Percentiles rank a stretch among this genome's conserved stretches.
phyloP scores from a whole-genome alignment of 331 rosid genomes.

The Malus hybrid region DNA sequence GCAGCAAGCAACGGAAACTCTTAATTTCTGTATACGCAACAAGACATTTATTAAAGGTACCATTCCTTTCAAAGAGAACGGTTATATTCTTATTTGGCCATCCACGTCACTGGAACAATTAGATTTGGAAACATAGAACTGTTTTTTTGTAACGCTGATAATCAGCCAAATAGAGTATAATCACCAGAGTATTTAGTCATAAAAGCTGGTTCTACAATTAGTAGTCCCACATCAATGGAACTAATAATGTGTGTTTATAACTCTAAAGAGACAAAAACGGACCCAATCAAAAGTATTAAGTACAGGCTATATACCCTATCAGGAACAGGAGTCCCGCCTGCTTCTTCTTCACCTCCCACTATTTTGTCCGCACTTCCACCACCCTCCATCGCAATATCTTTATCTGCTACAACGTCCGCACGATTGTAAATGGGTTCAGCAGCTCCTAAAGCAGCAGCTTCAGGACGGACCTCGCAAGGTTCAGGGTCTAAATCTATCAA shows the following conservation, averaged over 20 bases:
- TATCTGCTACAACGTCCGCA: constrained; percentile 58
- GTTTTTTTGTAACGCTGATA: neutral
- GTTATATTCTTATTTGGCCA: constrained; percentile 1
- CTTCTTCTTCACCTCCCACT: constrained; percentile 70
- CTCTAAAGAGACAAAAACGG: constrained; percentile 13
- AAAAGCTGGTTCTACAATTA: neutral
- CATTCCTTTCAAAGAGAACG: constrained; percentile 1
- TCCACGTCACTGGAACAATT: neutral
- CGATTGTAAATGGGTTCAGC: constrained; percentile 51
- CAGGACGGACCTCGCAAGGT: constrained; percentile 63
- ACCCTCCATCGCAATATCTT: constrained; percentile 77
- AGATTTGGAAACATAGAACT: neutral
- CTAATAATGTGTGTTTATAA: neutral
- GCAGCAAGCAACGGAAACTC: constrained; percentile 14
- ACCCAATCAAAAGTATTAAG: constrained; percentile 13
- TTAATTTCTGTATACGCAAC: neutral
- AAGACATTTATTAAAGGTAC: neutral
- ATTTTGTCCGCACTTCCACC: constrained; percentile 86
- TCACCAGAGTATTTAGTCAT: neutral
- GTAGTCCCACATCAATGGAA: constrained; percentile 8
- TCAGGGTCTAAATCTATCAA: constrained; percentile 79
- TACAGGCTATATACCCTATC: constrained; percentile 62
- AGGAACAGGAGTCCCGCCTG: constrained; percentile 75
- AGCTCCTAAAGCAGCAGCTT: constrained; percentile 55
- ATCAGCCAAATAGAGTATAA: neutral